Base-by-base conservation (phyloP, 148 eudicot genomes). In the Vaccinium vitisidaea region DNA sequence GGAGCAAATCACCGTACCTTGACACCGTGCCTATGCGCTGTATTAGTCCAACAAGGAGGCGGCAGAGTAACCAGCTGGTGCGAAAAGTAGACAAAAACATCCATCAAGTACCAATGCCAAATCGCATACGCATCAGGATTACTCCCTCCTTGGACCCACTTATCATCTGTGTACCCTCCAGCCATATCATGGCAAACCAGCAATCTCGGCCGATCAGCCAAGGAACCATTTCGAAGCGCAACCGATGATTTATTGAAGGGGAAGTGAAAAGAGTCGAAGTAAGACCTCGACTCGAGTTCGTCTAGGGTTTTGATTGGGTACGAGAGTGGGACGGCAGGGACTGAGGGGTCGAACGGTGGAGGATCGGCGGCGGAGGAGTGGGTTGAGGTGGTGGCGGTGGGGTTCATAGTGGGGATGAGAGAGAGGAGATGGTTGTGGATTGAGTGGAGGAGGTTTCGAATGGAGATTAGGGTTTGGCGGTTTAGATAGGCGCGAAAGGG, bases 61-160 rank as follows among this genome's bases (percentile, higher is more conserved):
- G 98, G 99, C 84, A 96, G 55, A 19, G 99, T 93, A 65, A 96
- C 96, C 89, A 96, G 83, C 89, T 25, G 82, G 90, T 96, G 99
- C 77, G 99, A 94, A 87, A 96, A 96, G 82, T 96, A 96, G 0
- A 96, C 95, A 78, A 96, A 96, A 59, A 96, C 95, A 90, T 96
- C 97, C 27, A 94, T 96, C 90, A 94, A 92, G 86, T 93, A 92
- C 99, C 99, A 96, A 82, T 96, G 99, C 99, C 99, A 94, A 48
- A 96, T 93, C 19, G 90, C 88, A 86, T 93, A 96, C 27, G 95
- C 99, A 46, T 90, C 94, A 3, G 90, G 82, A 86, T 93, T 91
- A 2, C 8, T 77, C 79, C 95, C 95, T 0, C 98, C 99, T 84
- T 96, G 99, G 1, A 93, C 90, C 93, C 95, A 93, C 86, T 88